Evolutionary conservation across 345 rosid genomes (phyloP).

Genomic region (Brassica rapa): DNA sequence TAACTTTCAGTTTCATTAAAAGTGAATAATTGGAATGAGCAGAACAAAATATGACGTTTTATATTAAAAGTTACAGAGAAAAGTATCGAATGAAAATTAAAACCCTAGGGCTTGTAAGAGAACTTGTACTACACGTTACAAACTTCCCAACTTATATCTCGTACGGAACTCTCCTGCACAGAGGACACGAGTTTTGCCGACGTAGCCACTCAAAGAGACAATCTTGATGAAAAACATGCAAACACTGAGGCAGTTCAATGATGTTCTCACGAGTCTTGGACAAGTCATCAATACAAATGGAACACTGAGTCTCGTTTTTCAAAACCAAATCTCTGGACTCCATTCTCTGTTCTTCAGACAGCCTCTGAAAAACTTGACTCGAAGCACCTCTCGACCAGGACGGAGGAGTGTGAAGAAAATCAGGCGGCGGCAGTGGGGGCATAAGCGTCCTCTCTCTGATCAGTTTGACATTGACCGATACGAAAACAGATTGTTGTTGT

Average conservation of each 20-base stretch:
- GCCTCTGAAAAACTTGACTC: neutral
- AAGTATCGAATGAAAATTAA: neutral
- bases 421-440: neutral
- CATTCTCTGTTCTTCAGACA: neutral
- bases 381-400: neutral
- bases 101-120: neutral
- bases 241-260: constrained; percentile 4
- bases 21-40: neutral
- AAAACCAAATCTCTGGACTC: neutral
- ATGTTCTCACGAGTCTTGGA: neutral
- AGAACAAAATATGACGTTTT: neutral
- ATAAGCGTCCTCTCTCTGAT: neutral
- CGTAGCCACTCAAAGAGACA: constrained; percentile 17
- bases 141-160: neutral
- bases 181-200: constrained; percentile 5
- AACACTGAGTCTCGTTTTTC: neutral
- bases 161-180: constrained; percentile 4
- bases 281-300: neutral
- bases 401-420: neutral
- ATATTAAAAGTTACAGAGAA: neutral
- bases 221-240: constrained; percentile 6
- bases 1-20: neutral
- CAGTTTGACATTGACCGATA: neutral
- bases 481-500: neutral
- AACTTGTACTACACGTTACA: neutral